A percentile compares a stretch with the other conserved stretches of the same genome.
Evolutionary conservation across 2,329 filamentous ascomycete species (phyloP).

Genomic region (Penicillium italicum): DNA sequence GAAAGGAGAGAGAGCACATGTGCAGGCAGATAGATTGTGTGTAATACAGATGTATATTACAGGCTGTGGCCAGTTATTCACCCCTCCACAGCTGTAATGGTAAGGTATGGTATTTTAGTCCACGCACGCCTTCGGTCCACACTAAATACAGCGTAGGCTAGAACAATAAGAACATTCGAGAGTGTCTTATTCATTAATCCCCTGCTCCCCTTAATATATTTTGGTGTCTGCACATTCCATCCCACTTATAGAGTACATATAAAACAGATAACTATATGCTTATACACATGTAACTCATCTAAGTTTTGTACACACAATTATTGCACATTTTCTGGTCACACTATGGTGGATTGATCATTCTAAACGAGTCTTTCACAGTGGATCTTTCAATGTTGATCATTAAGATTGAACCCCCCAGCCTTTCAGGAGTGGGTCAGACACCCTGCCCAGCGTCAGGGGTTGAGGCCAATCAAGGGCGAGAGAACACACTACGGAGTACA

Average conservation of each 20-base stretch:
- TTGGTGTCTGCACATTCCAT: neutral
- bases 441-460: neutral
- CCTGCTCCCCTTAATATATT: neutral
- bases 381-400: neutral
- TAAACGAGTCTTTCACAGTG: neutral
- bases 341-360: neutral
- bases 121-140: neutral
- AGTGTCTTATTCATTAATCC: neutral
- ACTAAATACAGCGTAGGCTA: neutral
- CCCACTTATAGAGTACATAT: too few relatives aligned
- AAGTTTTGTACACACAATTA: too few relatives aligned
- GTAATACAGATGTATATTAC: conserved; percentile 19
- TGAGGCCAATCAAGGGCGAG: conserved; percentile 4
- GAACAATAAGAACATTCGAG: conserved; percentile 3
- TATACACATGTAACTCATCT: too few relatives aligned
- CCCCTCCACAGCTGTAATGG: neutral
- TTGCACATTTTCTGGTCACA: neutral
- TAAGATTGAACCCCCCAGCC: neutral
- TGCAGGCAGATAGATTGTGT: conserved; percentile 13
- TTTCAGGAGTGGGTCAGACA: neutral
- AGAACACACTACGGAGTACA: neutral
- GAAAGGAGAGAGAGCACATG: neutral
- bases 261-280: too few relatives aligned
- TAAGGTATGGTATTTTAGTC: conserved; percentile 2
- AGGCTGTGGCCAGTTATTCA: neutral